Conservation (phyloP, 192 early-diverging fungal species). For the Coemansia sp. region DNA sequence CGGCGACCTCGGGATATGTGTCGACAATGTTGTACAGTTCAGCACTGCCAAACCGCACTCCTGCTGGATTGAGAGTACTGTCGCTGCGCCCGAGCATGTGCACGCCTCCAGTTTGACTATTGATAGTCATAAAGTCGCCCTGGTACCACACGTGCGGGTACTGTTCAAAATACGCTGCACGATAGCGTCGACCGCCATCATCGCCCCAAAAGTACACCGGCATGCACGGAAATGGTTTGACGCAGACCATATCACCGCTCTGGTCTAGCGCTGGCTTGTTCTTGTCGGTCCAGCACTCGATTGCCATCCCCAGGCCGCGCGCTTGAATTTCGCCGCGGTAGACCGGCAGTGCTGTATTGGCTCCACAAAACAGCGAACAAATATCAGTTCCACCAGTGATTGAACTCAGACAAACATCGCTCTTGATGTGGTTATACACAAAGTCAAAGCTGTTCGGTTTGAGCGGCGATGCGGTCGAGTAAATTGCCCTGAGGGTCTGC, state of each 20-base stretch:
- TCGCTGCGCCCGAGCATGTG: slow-evolving; percentile 93
- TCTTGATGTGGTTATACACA: slow-evolving; percentile 83
- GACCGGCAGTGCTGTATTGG: slow-evolving; percentile 85
- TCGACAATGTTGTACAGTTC: slow-evolving; percentile 95
- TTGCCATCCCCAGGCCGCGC: slow-evolving; percentile 88
- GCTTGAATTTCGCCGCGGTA: slow-evolving; percentile 95
- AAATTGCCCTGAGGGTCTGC: slow-evolving; percentile 68
- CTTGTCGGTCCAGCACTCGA: slow-evolving; percentile 83
- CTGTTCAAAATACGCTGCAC: slow-evolving; percentile 82
- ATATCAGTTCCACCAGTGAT: slow-evolving; percentile 99
- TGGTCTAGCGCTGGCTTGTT: slow-evolving; percentile 64
- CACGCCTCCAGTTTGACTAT: slow-evolving; percentile 82
- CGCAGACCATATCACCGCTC: slow-evolving; percentile 91
- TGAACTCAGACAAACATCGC: slow-evolving; percentile 83
- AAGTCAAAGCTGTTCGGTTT: slow-evolving; percentile 92
- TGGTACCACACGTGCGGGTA: slow-evolving; percentile 92
- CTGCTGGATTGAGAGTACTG: slow-evolving; percentile 89
- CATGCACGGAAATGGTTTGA: slow-evolving; percentile 94
- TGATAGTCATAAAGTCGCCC: slow-evolving; percentile 90
- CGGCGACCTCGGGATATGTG: slow-evolving; percentile 74
- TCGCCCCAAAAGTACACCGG: slow-evolving; percentile 95
- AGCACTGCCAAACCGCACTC: slow-evolving; percentile 90
- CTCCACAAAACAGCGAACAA: slow-evolving; percentile 91
- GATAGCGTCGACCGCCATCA: slow-evolving; percentile 71
- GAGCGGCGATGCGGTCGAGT: slow-evolving; percentile 93